Conservation (phyloP, 2,329 filamentous ascomycete genomes). For the Cladophialophora bantiana region DNA sequence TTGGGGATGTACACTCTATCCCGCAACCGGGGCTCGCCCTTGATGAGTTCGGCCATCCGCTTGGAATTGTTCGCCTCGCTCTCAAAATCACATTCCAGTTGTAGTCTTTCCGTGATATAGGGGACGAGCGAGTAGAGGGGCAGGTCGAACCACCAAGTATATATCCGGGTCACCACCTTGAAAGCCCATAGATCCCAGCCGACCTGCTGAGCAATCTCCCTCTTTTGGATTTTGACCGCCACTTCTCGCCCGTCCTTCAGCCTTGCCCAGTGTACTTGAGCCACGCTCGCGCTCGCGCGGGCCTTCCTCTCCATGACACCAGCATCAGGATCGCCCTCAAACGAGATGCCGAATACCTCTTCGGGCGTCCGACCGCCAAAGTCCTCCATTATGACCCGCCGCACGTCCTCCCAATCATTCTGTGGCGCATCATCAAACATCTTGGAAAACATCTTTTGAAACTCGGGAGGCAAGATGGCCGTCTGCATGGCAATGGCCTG, state of each 20-base stretch:
- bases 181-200: conserved; percentile 96
- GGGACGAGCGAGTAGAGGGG: conserved; percentile 90
- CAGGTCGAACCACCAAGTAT: conserved; percentile 89
- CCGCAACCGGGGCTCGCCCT: conserved; percentile 75
- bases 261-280: conserved; percentile 94
- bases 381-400: conserved; percentile 84
- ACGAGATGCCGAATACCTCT: conserved; percentile 91
- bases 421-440: conserved; percentile 99
- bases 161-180: conserved; percentile 81
- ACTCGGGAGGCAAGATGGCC: conserved; percentile 89
- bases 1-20: conserved; percentile 87
- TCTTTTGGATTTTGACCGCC: conserved; percentile 95
- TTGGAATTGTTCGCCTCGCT: conserved; percentile 90
- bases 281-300: conserved; percentile 83
- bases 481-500: conserved; percentile 99
- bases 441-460: conserved; percentile 91
- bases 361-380: conserved; percentile 84
- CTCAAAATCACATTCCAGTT: conserved; percentile 91
- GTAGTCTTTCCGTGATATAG: conserved; percentile 89
- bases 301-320: conserved; percentile 75
- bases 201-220: conserved; percentile 89
- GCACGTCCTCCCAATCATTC: conserved; percentile 84
- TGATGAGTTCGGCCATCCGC: conserved; percentile 79
- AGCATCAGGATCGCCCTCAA: conserved; percentile 68
- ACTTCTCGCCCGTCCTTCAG: conserved; percentile 87